Evolutionary conservation across 352 stramenopile species (phyloP).

Genomic region (Thalassiosira livingstoniorum): DNA sequence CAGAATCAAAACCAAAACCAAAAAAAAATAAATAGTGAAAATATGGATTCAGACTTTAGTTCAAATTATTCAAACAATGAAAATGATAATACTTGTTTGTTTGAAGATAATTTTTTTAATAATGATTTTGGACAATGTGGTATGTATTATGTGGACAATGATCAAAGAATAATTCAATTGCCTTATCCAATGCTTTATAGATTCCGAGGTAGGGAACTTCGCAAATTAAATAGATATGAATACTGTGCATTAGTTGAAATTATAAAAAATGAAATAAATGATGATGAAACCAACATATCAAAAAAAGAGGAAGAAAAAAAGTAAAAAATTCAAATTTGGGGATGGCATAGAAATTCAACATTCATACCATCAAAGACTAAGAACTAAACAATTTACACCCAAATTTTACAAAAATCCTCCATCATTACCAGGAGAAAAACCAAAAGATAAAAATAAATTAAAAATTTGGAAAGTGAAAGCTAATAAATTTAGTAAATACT

Average conservation of each 20-base stretch:
- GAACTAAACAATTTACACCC: conserved; percentile 6
- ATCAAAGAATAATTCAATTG: neutral
- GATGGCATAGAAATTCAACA: conserved; percentile 6
- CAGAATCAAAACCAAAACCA: neutral
- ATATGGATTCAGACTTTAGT: neutral
- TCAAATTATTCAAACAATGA: neutral
- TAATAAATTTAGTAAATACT: conserved; percentile 23
- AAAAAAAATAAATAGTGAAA: neutral
- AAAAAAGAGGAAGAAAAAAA: conserved; percentile 7
- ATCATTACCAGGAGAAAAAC: conserved; percentile 25
- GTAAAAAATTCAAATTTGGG: conserved; percentile 15
- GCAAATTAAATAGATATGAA: conserved; percentile 17
- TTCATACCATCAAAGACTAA: conserved; percentile 5
- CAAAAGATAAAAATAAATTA: conserved; percentile 9
- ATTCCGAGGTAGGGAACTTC: conserved; percentile 4
- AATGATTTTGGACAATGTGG: neutral
- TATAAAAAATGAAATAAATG: conserved; percentile 2
- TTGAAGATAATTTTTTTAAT: neutral
- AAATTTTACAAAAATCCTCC: conserved; percentile 24
- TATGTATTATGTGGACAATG: conserved; percentile 22
- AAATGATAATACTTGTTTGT: neutral
- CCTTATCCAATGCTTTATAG: conserved; percentile 21
- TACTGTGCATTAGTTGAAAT: conserved; percentile 12
- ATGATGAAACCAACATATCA: neutral
- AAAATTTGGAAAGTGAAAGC: conserved; percentile 38